Evolutionary conservation across 129 eudicot genomes (phyloP).

Genomic region (Gnaphalium uliginosum): DNA sequence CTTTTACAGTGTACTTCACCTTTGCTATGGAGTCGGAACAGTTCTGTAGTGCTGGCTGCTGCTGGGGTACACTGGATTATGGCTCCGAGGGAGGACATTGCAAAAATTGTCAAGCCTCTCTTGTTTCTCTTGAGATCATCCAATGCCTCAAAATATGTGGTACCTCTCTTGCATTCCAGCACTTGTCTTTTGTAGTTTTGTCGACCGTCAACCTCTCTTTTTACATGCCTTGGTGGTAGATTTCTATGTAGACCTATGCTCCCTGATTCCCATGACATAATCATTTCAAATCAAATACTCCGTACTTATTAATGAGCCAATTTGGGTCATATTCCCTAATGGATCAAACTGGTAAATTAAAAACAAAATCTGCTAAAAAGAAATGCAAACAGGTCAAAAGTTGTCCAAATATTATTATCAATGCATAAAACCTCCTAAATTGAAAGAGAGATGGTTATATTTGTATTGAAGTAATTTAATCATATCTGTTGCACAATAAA

Average conservation of each 20-base stretch:
- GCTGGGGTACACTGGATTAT: slow-evolving; percentile 99
- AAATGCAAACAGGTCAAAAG: slow-evolving; percentile 2
- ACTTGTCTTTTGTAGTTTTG: neutral
- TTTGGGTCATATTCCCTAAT: neutral
- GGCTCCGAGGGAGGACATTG: slow-evolving; percentile 81
- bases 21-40: slow-evolving; percentile 90
- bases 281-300: neutral
- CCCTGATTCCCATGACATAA: neutral
- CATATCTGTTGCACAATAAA: neutral
- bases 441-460: neutral
- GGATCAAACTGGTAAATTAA: neutral
- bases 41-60: slow-evolving; percentile 98
- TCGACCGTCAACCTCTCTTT: neutral
- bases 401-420: neutral
- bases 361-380: neutral
- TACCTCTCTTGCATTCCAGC: slow-evolving; percentile 19
- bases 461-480: neutral
- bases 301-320: neutral
- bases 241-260: neutral
- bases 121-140: slow-evolving; percentile 92
- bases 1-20: slow-evolving; percentile 94
- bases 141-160: slow-evolving; percentile 85
- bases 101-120: slow-evolving; percentile 84
- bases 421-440: neutral
- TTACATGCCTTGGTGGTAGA: neutral